Conservation (phyloP, 805 yeast species). For the Priceomyces carsonii region DNA sequence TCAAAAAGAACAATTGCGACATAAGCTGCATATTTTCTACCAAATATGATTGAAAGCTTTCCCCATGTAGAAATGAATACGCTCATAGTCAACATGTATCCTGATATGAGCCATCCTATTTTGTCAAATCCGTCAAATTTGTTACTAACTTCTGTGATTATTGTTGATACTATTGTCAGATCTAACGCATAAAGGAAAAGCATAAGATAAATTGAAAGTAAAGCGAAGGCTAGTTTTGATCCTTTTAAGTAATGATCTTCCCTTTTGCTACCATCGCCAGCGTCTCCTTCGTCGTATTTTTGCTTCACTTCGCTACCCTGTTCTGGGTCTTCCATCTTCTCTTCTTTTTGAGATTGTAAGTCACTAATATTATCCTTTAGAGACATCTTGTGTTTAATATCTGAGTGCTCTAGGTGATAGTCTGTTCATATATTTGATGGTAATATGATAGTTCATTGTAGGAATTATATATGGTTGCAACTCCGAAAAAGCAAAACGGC, state of each 20-base stretch:
- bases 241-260: conserved; percentile 20
- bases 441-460: too few relatives aligned
- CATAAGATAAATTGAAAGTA: conserved; percentile 13
- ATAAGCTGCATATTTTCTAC: conserved; percentile 18
- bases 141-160: conserved; percentile 16
- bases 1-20: conserved; percentile 19
- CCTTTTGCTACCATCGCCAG: conserved; percentile 25
- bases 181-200: conserved; percentile 22
- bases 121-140: conserved; percentile 18
- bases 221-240: conserved; percentile 9
- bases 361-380: too few relatives aligned
- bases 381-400: too few relatives aligned
- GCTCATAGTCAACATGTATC: conserved; percentile 22
- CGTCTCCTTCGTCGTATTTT: conserved; percentile 18
- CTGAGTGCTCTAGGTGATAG: too few relatives aligned
- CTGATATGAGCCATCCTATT: conserved; percentile 24
- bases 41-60: conserved; percentile 21
- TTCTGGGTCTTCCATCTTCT: too few relatives aligned
- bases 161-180: conserved; percentile 22
- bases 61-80: conserved; percentile 22
- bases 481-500: too few relatives aligned
- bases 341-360: background rate
- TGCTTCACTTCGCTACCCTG: too few relatives aligned
- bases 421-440: too few relatives aligned
- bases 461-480: too few relatives aligned